Evolutionary conservation across 2,329 filamentous ascomycete species (phyloP).

Genomic region (Aureobasidium sp.): DNA sequence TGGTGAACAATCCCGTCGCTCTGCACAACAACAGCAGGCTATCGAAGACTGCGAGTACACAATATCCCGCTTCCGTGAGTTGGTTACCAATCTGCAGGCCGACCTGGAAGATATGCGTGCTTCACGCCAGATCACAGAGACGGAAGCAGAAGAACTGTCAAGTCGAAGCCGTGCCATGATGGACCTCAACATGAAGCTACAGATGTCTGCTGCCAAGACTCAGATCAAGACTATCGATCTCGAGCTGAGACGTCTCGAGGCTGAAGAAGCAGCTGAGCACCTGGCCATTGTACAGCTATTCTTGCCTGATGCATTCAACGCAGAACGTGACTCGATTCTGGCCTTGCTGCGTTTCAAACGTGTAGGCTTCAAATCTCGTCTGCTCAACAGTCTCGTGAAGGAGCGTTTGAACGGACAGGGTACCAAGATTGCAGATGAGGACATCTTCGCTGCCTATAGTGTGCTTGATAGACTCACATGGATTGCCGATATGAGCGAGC

Average conservation of each 20-base stretch:
- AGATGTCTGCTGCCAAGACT: constrained; percentile 80
- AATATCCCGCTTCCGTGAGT: constrained; percentile 75
- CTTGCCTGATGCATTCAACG: constrained; percentile 72
- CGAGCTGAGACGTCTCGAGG: constrained; percentile 77
- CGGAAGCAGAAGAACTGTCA: constrained; percentile 83
- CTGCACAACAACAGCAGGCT: constrained; percentile 66
- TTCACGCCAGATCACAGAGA: constrained; percentile 85
- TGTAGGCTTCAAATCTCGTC: constrained; percentile 75
- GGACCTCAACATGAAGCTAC: constrained; percentile 91
- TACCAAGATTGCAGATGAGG: constrained; percentile 63
- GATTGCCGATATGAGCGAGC: constrained; percentile 74
- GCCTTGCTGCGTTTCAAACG: constrained; percentile 82
- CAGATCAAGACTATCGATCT: constrained; percentile 92
- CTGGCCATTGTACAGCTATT: constrained; percentile 83
- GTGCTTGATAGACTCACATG: constrained; percentile 78
- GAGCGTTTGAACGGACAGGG: constrained; percentile 64
- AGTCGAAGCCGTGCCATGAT: constrained; percentile 88
- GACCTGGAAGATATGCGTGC: constrained; percentile 89
- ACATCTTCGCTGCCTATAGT: constrained; percentile 70
- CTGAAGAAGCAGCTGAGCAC: constrained; percentile 81
- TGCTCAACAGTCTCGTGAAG: constrained; percentile 70
- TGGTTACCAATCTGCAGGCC: constrained; percentile 75
- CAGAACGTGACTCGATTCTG: constrained; percentile 77
- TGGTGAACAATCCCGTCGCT: constrained; percentile 67
- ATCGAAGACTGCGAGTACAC: constrained; percentile 89